Evolutionary conservation across 768 basidiomycete genomes (phyloP), one percentile per base, ranked within the genome.

Genomic region (Pholiota molesta): DNA sequence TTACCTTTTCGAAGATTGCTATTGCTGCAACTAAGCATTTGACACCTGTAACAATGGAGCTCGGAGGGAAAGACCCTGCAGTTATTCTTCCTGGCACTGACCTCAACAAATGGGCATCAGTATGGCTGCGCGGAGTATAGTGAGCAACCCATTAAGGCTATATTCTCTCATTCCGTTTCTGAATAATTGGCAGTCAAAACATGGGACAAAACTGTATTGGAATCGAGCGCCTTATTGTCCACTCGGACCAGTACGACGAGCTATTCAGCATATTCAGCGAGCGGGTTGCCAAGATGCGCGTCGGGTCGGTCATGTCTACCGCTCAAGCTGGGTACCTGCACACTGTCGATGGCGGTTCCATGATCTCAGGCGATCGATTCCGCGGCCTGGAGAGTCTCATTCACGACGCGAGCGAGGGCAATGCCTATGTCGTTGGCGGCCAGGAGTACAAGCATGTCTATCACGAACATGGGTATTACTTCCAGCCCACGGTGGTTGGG

Each of bases 181-280:
- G 40, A 59, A 7, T 21, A 47, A 39, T 44, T 17, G 52, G 28
- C 69, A 95, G 94, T 80, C 95, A 95, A 80, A 94, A 94, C 62
- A 85, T 86, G 55, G 96, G 96, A 21, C 97, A 98, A 77, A 98
- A 98, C 69, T 99, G 97, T 73, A 97, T 99, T 68, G 97, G 96
- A 37, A 92, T 96, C 64, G 97, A 99, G 74, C 86, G 95, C 2
- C 83, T 99, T 65, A 84, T 99, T 51, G 94, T 99, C 39, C 95
- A 95, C 68, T 71, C 78, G 0, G 81, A 81, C 0, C 89, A 94
- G 68, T 91, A 95, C 67, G 86, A 94, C 52, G 85, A 88, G 5
- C 83, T 99, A 53, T 83, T 88, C 66, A 77, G 79, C 2, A 81
- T 87, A 21, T 80, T 98, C 67, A 69, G 76, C 21, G 83, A 87